Percentiles rank a stretch among this genome's conserved stretches.
Evolutionary conservation across 1,284 basidiomycete species (phyloP).

Genomic region (Ganoderma resinaceum): DNA sequence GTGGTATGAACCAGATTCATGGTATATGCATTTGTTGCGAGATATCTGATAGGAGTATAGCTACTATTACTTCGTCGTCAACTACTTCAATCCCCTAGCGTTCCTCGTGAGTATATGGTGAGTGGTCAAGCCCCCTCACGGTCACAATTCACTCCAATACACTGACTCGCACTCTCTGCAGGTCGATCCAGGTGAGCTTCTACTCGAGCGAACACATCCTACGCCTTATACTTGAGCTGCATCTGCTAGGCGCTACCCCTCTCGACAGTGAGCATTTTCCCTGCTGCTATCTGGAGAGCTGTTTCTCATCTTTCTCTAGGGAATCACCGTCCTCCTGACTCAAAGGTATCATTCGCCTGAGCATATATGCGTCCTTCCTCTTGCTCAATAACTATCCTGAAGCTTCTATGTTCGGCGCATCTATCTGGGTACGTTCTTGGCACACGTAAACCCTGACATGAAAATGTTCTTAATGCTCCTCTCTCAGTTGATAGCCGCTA

Average conservation of each 20-base stretch:
- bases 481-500: not conserved
- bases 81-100: not conserved
- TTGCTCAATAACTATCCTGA: not conserved
- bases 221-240: not conserved
- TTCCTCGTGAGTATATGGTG: conserved; percentile 9
- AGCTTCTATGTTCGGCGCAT: conserved; percentile 9
- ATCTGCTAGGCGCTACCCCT: not conserved
- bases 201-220: too few relatives aligned
- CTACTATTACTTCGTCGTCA: conserved; percentile 12
- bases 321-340: conserved; percentile 1
- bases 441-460: not conserved
- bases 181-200: conserved; percentile 5
- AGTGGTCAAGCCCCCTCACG: not conserved
- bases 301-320: not conserved
- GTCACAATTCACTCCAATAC: not conserved
- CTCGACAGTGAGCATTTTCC: not conserved
- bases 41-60: not conserved
- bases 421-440: not conserved
- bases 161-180: not conserved
- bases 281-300: too few relatives aligned
- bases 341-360: not conserved
- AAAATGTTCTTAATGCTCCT: not conserved
- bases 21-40: not conserved
- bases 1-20: not conserved
- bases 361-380: not conserved